A percentile compares a stretch with the other conserved stretches of the same genome.
These are phyloP conservation scores for Ampelocalamus luodianensis DNA, from an alignment of 176 grass and related monocot genomes.

Conservation along the genomic window DNA sequence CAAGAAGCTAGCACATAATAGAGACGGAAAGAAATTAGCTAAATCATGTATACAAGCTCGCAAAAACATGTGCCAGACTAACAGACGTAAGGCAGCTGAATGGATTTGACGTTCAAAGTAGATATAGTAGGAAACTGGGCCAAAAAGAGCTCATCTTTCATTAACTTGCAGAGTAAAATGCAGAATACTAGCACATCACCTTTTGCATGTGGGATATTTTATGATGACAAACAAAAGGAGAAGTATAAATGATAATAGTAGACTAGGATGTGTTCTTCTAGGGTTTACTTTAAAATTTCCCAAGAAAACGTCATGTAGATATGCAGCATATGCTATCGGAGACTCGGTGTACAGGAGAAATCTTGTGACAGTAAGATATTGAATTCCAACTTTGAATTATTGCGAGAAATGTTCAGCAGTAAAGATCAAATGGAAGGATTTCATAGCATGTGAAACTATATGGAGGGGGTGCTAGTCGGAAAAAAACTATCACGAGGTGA, in stretches of 20 bases:
- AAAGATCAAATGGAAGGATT: slow-evolving; percentile 15
- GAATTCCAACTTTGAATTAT: neutral
- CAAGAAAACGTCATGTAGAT: neutral
- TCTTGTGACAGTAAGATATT: slow-evolving; percentile 5
- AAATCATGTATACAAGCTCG: slow-evolving; percentile 2
- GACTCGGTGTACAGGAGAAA: neutral
- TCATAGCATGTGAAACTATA: neutral
- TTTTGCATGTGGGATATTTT: neutral
- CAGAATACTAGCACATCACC: neutral
- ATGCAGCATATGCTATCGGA: neutral
- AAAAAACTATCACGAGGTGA: no score
- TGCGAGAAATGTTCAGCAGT: neutral
- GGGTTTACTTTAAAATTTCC: neutral
- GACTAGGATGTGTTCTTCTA: neutral
- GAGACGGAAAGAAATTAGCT: slow-evolving; percentile 45
- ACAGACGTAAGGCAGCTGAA: neutral
- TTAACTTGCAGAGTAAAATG: neutral
- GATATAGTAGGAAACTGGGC: neutral
- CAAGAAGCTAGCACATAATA: slow-evolving; percentile 70
- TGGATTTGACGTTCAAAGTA: neutral
- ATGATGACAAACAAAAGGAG: slow-evolving; percentile 15
- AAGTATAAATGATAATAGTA: neutral
- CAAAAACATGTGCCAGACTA: slow-evolving; percentile 12
- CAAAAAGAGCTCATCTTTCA: neutral
- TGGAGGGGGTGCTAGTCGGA: no score